Evolutionary conservation across 2,329 filamentous ascomycete genomes (phyloP).

Genomic region (Pleomassaria siparia): DNA sequence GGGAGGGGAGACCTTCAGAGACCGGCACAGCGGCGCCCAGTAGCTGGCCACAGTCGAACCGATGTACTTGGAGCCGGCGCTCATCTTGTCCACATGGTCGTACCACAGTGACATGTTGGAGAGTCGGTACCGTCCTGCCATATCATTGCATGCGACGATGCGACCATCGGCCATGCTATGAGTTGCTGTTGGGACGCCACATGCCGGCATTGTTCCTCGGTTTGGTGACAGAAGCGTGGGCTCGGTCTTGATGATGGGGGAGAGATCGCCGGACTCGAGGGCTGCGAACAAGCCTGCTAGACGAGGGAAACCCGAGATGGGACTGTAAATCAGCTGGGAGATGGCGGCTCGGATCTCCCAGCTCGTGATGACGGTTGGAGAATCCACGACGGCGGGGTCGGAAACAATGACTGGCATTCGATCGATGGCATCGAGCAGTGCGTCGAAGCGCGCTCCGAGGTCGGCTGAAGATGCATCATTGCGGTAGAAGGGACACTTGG

Average conservation of each 20-base stretch:
- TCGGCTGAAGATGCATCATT: constrained; percentile 1
- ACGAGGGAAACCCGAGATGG: constrained; percentile 4
- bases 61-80: constrained; percentile 10
- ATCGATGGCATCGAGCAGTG: constrained; percentile 1
- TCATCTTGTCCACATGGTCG: neutral
- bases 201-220: too few relatives aligned
- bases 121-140: constrained; percentile 13
- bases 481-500: constrained; percentile 6
- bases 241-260: too few relatives aligned
- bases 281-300: neutral
- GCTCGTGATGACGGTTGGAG: neutral
- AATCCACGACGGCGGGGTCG: constrained; percentile 4
- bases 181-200: too few relatives aligned
- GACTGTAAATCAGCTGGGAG: neutral
- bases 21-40: constrained; percentile 16
- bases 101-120: constrained; percentile 7
- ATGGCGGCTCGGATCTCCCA: neutral
- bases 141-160: constrained; percentile 18
- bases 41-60: constrained; percentile 8
- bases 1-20: constrained; percentile 15
- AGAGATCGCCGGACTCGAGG: too few relatives aligned
- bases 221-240: too few relatives aligned
- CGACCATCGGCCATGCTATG: constrained; percentile 6
- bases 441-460: constrained; percentile 3
- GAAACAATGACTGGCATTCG: constrained; percentile 1